These are phyloP conservation scores for Lasiosphaeria miniovina DNA, from an alignment of 495 filamentous ascomycete species.

Conservation along the genomic window DNA sequence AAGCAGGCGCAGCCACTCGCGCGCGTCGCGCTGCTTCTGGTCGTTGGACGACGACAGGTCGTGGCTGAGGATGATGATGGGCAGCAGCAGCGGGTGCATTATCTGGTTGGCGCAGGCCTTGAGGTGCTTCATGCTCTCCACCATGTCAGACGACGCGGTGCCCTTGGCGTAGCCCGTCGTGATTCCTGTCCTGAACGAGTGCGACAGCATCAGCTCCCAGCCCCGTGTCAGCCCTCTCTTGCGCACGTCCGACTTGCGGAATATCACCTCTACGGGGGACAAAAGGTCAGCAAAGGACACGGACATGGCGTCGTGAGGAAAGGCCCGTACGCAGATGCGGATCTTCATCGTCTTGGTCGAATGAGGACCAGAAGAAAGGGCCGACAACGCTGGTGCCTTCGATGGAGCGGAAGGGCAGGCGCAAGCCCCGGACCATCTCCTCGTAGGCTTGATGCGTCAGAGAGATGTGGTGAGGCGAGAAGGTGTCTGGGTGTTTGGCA, in stretches of 20 bases:
- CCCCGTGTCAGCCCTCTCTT: slow-evolving; percentile 57
- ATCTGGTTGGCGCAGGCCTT: slow-evolving; percentile 42
- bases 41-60: slow-evolving; percentile 48
- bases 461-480: slow-evolving; percentile 46
- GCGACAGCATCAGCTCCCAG: slow-evolving; percentile 58
- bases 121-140: slow-evolving; percentile 43
- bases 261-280: slow-evolving; percentile 44
- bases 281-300: background rate
- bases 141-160: slow-evolving; percentile 49
- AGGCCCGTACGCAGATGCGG: slow-evolving; percentile 48
- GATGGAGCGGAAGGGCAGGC: slow-evolving; percentile 50
- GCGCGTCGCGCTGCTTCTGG: slow-evolving; percentile 52
- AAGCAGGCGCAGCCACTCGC: slow-evolving; percentile 53
- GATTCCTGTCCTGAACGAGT: slow-evolving; percentile 47
- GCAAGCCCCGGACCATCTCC: slow-evolving; percentile 39
- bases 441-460: slow-evolving; percentile 40
- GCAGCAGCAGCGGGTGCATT: slow-evolving; percentile 53
- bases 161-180: slow-evolving; percentile 56
- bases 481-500: slow-evolving; percentile 49
- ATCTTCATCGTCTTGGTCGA: slow-evolving; percentile 49
- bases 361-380: slow-evolving; percentile 55
- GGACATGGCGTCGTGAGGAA: background rate
- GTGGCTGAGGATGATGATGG: slow-evolving; percentile 51
- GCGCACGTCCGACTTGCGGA: slow-evolving; percentile 55
- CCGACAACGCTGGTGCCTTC: slow-evolving; percentile 51